Conservation (phyloP, 768 basidiomycete genomes). For the Ramaria sp. region DNA sequence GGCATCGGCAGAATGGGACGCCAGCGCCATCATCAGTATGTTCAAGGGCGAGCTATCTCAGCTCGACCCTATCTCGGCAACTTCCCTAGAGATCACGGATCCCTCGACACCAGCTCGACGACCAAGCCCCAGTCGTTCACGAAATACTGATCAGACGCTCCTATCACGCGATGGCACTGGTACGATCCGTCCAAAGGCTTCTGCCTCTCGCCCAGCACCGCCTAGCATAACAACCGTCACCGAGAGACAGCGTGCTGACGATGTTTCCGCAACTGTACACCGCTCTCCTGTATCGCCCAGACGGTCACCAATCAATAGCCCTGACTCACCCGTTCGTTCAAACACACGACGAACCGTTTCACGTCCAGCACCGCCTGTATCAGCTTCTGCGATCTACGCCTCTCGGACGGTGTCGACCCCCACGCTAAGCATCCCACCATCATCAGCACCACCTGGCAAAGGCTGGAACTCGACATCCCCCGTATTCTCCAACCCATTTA, state of each 20-base stretch:
- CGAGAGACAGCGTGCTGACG: background rate
- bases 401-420: conserved; percentile 3
- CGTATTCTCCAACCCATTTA: conserved; percentile 1
- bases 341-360: background rate
- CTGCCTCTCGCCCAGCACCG: background rate
- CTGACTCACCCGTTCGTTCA: background rate
- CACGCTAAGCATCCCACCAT: background rate
- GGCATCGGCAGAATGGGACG: conserved; percentile 28
- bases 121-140: conserved; percentile 13
- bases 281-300: background rate
- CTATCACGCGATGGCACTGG: background rate
- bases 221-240: background rate
- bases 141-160: conserved; percentile 24
- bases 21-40: conserved; percentile 54
- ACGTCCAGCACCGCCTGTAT: background rate
- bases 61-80: conserved; percentile 43
- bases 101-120: conserved; percentile 50
- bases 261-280: background rate
- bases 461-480: background rate
- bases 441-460: background rate
- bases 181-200: background rate
- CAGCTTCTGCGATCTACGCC: conserved; percentile 2
- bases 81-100: conserved; percentile 52
- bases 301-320: background rate
- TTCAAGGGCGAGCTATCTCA: conserved; percentile 65